These are phyloP conservation scores for Trichosanthes cucumerina DNA, from an alignment of 306 rosid species.

Conservation along the genomic window DNA sequence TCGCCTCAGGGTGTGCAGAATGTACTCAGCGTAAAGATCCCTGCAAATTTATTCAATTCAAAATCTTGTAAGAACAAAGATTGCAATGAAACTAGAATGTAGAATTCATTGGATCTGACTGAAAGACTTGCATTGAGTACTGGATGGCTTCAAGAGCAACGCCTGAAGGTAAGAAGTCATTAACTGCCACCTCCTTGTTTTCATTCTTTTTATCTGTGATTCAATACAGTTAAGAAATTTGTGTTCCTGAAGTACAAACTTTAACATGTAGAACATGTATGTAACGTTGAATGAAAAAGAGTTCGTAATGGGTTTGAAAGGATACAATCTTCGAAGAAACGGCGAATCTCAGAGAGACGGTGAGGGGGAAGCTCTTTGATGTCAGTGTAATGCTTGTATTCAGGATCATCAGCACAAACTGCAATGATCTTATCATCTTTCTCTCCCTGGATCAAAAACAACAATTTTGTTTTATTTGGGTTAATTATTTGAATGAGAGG, in stretches of 20 bases:
- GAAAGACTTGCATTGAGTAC: conserved; percentile 24
- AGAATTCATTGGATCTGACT: background rate
- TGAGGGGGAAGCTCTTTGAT: conserved; percentile 80
- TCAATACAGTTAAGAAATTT: conserved; percentile 24
- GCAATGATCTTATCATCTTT: conserved; percentile 97
- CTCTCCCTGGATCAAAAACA: conserved; percentile 55
- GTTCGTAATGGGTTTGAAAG: conserved; percentile 14
- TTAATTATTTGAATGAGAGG: background rate
- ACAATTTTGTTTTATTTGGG: background rate
- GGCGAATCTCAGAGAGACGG: conserved; percentile 82
- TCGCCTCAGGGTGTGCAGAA: conserved; percentile 72
- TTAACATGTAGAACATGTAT: background rate
- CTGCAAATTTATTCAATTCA: conserved; percentile 31
- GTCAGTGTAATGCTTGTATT: conserved; percentile 70
- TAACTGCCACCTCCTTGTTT: conserved; percentile 94
- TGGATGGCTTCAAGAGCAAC: conserved; percentile 79
- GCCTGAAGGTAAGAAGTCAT: conserved; percentile 64
- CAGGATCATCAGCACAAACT: conserved; percentile 98
- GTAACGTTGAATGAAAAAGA: background rate
- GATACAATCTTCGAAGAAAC: conserved; percentile 98
- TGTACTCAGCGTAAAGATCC: conserved; percentile 93
- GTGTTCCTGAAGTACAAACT: background rate
- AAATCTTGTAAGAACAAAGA: background rate
- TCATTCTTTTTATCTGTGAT: conserved; percentile 85
- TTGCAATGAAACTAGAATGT: background rate